phyloP scores from a whole-genome alignment of 2,329 filamentous ascomycete species.

The Colletotrichum sp. region DNA sequence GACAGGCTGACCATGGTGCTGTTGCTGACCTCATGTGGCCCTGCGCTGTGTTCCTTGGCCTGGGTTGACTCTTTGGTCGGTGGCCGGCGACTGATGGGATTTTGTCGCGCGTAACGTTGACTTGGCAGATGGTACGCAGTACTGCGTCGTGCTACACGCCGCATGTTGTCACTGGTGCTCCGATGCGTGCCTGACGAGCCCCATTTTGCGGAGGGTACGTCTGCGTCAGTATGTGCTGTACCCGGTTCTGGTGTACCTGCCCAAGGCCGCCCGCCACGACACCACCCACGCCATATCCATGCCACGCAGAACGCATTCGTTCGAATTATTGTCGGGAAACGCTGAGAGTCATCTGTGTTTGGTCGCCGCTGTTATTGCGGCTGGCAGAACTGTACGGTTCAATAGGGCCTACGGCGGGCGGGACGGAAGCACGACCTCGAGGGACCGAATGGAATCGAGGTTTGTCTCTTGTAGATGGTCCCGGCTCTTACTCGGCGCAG shows the following conservation, averaged over 20 bases:
- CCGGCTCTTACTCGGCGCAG: not conserved
- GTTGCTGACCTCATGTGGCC: constrained; percentile 5
- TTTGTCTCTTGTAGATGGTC: not conserved
- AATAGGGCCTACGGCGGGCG: not conserved
- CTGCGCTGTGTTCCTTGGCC: not conserved
- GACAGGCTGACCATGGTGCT: not conserved
- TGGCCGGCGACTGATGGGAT: constrained; percentile 8
- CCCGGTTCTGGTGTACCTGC: not conserved
- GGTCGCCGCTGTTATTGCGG: not conserved
- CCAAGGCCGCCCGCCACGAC: not conserved
- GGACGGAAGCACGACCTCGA: not conserved
- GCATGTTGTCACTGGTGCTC: not conserved
- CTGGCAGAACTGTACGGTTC: not conserved
- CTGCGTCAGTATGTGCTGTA: not conserved
- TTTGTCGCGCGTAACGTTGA: constrained; percentile 7
- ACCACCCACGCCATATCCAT: not conserved
- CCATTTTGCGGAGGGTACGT: not conserved
- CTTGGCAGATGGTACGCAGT: not conserved
- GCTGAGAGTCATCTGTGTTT: not conserved
- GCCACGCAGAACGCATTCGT: not conserved
- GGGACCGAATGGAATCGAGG: not conserved
- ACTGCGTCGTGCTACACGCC: not conserved
- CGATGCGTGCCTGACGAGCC: constrained; percentile 2
- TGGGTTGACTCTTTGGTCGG: not conserved
- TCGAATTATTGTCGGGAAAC: not conserved